Evolutionary conservation across 2,329 filamentous ascomycete species (phyloP), one percentile per base, ranked within the genome.

Genomic region (Ampelomyces quisqualis): DNA sequence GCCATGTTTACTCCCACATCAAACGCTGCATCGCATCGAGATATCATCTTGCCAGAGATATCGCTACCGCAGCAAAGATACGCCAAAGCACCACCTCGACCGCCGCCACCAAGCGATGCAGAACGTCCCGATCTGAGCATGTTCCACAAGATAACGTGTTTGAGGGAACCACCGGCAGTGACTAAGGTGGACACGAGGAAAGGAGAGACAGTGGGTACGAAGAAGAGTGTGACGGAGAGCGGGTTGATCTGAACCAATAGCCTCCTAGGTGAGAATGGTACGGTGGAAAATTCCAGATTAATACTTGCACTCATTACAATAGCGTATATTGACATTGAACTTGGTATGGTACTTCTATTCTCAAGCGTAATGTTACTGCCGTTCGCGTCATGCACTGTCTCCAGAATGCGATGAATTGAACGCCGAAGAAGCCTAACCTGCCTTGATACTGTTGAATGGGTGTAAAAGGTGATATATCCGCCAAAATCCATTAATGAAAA

Each of bases 81-180:
- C 24, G 21, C 42, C 7, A 52, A 30, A 9, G 21, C 46, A 7
- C 57, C 55, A 17, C 43, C 43, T 8, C 47, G 57, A 13, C 55
- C 57, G 5, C 50, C 51, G 14, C 57, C 48, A 21, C 58, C 55
- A 8, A 43, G 43, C 5, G 55, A 56, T 11, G 43, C 45, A 10
- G 42, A 55, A 24, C 37, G 55, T n/a, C 55, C 55, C 4, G 53
- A 59, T 31, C 22, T 60, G n/a, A 56, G 41, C 14, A 43, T 51
- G 29, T 60, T 59, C 23, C 44, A 29, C 2, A 31, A 40, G 9
- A 50, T n/a, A 7, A 47, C 38, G 2, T 35, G 31, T 4, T 13
- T 47, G 11, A 40, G 38, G 19, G 36, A 48, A 13, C 37, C 47
- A 7, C 42, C 46, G 14, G 21, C 39, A 5, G 45, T 49, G 5